Conservation (phyloP, 352 stramenopile genomes). For the Hyaloperonospora brassicae region DNA sequence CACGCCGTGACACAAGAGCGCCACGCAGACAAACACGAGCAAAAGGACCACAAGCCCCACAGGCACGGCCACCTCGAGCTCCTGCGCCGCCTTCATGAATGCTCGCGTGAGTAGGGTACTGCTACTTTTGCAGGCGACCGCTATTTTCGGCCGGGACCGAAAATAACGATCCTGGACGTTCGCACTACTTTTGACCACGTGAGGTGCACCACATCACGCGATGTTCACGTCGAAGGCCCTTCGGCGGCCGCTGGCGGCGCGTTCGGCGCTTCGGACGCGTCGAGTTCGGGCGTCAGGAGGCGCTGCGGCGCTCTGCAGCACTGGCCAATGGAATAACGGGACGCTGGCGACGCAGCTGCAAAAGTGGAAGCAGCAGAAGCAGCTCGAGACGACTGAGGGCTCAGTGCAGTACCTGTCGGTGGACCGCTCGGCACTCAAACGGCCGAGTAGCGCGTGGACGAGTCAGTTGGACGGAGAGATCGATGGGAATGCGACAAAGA, state of each 20-base stretch:
- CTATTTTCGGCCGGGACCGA: too few species aligned
- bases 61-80: conserved; percentile 36
- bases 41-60: conserved; percentile 36
- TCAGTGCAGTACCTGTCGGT: conserved; percentile 56
- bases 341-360: conserved; percentile 35
- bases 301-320: conserved; percentile 10
- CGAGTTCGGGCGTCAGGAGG: conserved; percentile 1
- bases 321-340: background rate
- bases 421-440: conserved; percentile 70
- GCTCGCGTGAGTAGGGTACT: too few species aligned
- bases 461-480: conserved; percentile 15
- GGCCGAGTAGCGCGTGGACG: conserved; percentile 23
- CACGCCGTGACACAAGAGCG: conserved; percentile 48
- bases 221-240: conserved; percentile 3
- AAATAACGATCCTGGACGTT: too few species aligned
- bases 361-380: conserved; percentile 52
- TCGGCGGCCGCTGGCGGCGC: conserved; percentile 14
- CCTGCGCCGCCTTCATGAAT: conserved; percentile 16
- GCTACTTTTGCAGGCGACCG: too few species aligned
- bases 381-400: conserved; percentile 33
- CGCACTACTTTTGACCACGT: too few species aligned
- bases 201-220: too few species aligned
- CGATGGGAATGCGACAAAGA: conserved; percentile 33
- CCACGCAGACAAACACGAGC: conserved; percentile 37
- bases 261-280: background rate